Conservation (phyloP, 306 rosid species). For the Albizia julibrissin region DNA sequence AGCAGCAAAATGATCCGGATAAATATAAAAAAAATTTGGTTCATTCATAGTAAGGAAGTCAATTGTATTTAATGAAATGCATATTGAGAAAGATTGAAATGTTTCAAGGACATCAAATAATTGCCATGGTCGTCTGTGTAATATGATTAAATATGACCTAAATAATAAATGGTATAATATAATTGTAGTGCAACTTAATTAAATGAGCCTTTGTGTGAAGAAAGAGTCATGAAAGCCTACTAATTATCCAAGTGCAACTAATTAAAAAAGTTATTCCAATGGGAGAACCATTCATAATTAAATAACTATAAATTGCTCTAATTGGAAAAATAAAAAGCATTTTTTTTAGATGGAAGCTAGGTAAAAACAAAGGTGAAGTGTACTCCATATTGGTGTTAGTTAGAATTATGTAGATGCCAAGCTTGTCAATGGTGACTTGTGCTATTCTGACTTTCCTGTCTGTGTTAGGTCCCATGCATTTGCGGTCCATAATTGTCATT, state of each 20-base stretch:
- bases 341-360: background rate
- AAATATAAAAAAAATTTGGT: too few relatives aligned
- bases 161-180: too few relatives aligned
- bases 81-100: too few relatives aligned
- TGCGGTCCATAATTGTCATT: constrained; percentile 47
- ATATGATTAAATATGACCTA: too few relatives aligned
- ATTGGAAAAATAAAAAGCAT: background rate
- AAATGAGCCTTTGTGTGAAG: background rate
- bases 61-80: too few relatives aligned
- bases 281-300: background rate
- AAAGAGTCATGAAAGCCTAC: background rate
- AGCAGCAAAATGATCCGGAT: too few relatives aligned
- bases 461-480: constrained; percentile 18
- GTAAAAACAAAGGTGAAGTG: constrained; percentile 15
- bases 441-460: constrained; percentile 37
- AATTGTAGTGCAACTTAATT: background rate
- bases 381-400: constrained; percentile 25
- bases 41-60: too few relatives aligned
- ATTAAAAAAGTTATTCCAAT: background rate
- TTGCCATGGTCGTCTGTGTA: background rate
- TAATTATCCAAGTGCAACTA: background rate
- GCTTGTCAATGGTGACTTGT: constrained; percentile 51
- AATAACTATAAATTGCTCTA: background rate
- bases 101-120: background rate
- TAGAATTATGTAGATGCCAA: constrained; percentile 41